A percentile compares a stretch with the other conserved stretches of the same genome.
Conservation (phyloP, 768 basidiomycete species). For the Boletellus emodensis region DNA sequence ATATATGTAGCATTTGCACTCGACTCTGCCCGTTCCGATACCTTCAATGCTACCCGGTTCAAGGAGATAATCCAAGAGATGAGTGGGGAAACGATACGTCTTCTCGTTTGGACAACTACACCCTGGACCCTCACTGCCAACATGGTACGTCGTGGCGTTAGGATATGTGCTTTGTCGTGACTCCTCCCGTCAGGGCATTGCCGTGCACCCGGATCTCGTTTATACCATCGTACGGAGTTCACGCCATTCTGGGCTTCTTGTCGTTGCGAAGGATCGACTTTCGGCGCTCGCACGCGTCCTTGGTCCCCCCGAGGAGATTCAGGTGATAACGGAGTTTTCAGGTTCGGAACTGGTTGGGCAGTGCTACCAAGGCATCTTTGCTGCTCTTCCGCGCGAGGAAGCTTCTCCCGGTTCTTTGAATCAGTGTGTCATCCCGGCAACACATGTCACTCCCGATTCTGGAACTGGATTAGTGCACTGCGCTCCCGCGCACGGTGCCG, state of each 20-base stretch:
- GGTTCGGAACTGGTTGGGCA: slow-evolving; percentile 54
- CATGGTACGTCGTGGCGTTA: slow-evolving; percentile 55
- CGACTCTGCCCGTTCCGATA: slow-evolving; percentile 26
- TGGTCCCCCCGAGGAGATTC: slow-evolving; percentile 20
- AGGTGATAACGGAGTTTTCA: slow-evolving; percentile 19
- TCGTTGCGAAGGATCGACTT: slow-evolving; percentile 53
- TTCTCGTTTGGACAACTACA: slow-evolving; percentile 96
- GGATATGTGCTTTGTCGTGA: slow-evolving; percentile 1
- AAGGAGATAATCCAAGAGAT: slow-evolving; percentile 28
- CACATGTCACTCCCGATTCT: slow-evolving; percentile 80
- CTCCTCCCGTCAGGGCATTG: slow-evolving; percentile 65
- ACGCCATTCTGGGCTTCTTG: slow-evolving; percentile 29
- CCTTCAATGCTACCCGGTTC: slow-evolving; percentile 12
- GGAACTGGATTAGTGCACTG: slow-evolving; percentile 96
- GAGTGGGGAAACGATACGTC: slow-evolving; percentile 36
- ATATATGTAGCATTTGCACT: slow-evolving; percentile 81
- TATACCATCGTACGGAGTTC: slow-evolving; percentile 52
- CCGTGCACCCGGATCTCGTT: slow-evolving; percentile 67
- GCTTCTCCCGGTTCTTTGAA: background rate
- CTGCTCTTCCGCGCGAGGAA: slow-evolving; percentile 17
- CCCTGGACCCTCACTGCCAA: slow-evolving; percentile 97
- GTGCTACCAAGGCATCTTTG: slow-evolving; percentile 61
- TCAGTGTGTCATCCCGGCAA: slow-evolving; percentile 57
- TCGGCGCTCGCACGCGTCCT: slow-evolving; percentile 29
- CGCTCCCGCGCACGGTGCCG: slow-evolving; percentile 90